These are phyloP conservation scores for Aspergillus sergii DNA, from an alignment of 2,329 filamentous ascomycete species.

Conservation along the genomic window DNA sequence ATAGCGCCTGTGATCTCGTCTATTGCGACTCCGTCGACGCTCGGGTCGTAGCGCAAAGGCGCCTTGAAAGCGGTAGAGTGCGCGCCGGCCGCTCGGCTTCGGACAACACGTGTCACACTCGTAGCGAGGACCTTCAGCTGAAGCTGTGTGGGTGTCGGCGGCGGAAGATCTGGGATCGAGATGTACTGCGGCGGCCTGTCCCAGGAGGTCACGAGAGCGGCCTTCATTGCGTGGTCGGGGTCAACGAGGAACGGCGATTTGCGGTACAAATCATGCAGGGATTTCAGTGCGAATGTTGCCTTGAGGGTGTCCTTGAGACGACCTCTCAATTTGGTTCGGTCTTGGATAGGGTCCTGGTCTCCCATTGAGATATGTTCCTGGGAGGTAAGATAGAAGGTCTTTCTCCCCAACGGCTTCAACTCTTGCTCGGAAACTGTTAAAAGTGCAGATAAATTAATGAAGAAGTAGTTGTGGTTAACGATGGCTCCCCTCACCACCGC, in stretches of 20 bases:
- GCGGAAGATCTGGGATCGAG: neutral
- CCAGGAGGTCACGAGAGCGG: neutral
- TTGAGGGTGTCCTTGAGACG: neutral
- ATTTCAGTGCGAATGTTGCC: neutral
- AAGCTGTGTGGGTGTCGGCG: neutral
- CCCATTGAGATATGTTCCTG: neutral
- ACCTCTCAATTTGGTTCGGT: neutral
- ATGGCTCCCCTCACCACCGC: no score
- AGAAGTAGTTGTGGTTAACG: no score
- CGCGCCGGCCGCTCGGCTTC: neutral
- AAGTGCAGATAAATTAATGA: no score
- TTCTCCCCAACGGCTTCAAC: no score
- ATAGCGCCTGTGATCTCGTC: conserved; percentile 1
- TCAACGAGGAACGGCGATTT: neutral
- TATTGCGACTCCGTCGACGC: neutral
- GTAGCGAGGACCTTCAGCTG: conserved; percentile 1
- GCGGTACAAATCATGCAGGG: neutral
- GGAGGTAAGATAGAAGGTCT: no score
- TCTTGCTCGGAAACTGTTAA: no score
- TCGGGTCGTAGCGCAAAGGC: neutral
- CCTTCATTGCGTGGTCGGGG: neutral
- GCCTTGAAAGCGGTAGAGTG: neutral
- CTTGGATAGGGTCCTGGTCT: neutral
- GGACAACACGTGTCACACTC: neutral
- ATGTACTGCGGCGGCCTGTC: neutral